Percentiles rank a stretch among this genome's conserved stretches.
These are phyloP conservation scores for Viola odorata DNA, from an alignment of 345 rosid species.

Conservation along the genomic window DNA sequence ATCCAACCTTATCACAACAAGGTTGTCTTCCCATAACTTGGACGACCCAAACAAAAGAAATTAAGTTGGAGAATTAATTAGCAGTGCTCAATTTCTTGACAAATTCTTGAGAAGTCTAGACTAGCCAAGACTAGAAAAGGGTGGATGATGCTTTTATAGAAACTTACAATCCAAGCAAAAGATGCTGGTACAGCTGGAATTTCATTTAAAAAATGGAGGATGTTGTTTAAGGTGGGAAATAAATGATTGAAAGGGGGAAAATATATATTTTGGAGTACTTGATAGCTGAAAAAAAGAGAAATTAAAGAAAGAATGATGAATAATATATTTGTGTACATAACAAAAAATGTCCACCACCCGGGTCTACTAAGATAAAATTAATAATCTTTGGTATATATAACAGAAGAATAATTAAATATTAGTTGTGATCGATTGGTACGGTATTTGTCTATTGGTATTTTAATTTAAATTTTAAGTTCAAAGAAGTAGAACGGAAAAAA, in stretches of 20 bases:
- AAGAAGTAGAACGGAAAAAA: too few species aligned
- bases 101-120: not conserved
- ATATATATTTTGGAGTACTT: slow-evolving; percentile 4
- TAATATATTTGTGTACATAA: not conserved
- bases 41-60: not conserved
- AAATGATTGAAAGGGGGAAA: slow-evolving; percentile 27
- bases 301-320: not conserved
- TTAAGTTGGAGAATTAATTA: not conserved
- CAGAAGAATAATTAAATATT: too few species aligned
- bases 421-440: too few species aligned
- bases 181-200: slow-evolving; percentile 31
- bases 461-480: too few species aligned
- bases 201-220: slow-evolving; percentile 11
- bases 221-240: slow-evolving; percentile 28
- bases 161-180: slow-evolving; percentile 20
- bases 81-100: not conserved
- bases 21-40: slow-evolving; percentile 76
- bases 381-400: too few species aligned
- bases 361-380: slow-evolving; percentile 1
- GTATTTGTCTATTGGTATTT: too few species aligned
- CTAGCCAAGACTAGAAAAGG: slow-evolving; percentile 10
- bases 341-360: slow-evolving; percentile 18
- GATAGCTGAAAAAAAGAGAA: not conserved
- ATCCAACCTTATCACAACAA: slow-evolving; percentile 88
- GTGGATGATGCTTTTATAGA: slow-evolving; percentile 7